These are phyloP conservation scores for Saccharomycopsis synnaedendra DNA, from an alignment of 805 yeast species.

Conservation along the genomic window DNA sequence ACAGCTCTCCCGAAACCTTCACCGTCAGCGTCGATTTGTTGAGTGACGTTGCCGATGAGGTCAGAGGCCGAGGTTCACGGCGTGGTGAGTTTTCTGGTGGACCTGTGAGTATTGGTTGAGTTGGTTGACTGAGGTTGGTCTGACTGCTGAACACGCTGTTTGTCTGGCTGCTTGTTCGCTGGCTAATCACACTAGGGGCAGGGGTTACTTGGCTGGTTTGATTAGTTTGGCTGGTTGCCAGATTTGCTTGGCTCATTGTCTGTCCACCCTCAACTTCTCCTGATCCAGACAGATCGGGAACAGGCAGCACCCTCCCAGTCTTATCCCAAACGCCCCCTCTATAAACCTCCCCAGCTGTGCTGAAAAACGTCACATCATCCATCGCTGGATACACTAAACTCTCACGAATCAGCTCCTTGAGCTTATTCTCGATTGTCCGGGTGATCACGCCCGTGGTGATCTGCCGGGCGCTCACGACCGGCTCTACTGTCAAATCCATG, in stretches of 20 bases:
- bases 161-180: neutral
- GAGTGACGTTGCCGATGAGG: neutral
- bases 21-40: slow-evolving; percentile 19
- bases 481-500: slow-evolving; percentile 69
- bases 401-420: slow-evolving; percentile 69
- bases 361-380: slow-evolving; percentile 75
- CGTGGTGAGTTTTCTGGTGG: too few species aligned
- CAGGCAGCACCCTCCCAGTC: slow-evolving; percentile 16
- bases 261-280: neutral
- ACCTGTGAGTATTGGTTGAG: too few species aligned
- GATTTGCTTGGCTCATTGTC: neutral
- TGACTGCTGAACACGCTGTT: neutral
- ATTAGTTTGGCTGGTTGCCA: neutral
- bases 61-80: neutral
- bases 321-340: slow-evolving; percentile 93
- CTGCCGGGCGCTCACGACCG: slow-evolving; percentile 80
- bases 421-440: slow-evolving; percentile 63
- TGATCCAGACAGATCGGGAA: neutral
- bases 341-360: slow-evolving; percentile 56
- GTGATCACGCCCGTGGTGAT: slow-evolving; percentile 71
- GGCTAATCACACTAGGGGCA: neutral
- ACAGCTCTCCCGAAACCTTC: slow-evolving; percentile 21
- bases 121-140: slow-evolving; percentile 4
- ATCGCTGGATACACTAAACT: slow-evolving; percentile 76
- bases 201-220: neutral